Evolutionary conservation across 805 yeast genomes (phyloP).

Genomic region (Starmerella etchellsii): DNA sequence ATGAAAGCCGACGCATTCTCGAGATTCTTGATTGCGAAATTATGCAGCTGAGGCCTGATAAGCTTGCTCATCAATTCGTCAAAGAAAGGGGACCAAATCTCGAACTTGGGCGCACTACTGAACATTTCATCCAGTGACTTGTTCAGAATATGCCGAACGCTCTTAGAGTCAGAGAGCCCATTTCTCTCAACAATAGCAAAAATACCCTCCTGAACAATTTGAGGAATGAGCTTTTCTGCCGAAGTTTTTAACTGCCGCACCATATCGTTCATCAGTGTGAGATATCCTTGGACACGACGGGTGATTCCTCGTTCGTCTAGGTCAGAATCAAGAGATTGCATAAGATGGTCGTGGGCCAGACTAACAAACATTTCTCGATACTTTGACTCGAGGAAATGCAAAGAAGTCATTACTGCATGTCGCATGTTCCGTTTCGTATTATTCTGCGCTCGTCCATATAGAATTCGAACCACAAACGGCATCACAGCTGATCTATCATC

Average conservation of each 20-base stretch:
- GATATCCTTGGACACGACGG: conserved; percentile 38
- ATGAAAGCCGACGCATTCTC: conserved; percentile 74
- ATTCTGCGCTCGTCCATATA: conserved; percentile 78
- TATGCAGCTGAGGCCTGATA: conserved; percentile 48
- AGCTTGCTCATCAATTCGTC: conserved; percentile 41
- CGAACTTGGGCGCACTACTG: conserved; percentile 36
- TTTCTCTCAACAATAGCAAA: conserved; percentile 6
- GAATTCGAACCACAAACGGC: conserved; percentile 61
- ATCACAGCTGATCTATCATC: conserved; percentile 48
- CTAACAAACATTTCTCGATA: conserved; percentile 48
- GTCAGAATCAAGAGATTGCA: conserved; percentile 7
- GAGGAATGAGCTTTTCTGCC: conserved; percentile 36
- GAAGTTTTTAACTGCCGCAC: conserved; percentile 45
- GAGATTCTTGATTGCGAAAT: conserved; percentile 63
- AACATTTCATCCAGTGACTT: conserved; percentile 50
- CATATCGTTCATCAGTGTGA: conserved; percentile 46
- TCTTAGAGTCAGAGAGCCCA: conserved; percentile 38
- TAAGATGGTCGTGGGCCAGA: conserved; percentile 47
- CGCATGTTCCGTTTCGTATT: conserved; percentile 64
- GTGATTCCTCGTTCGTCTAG: neutral
- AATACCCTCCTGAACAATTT: conserved; percentile 30
- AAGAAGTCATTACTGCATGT: conserved; percentile 28
- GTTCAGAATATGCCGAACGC: conserved; percentile 54
- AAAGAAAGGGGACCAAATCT: conserved; percentile 42
- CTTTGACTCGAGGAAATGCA: conserved; percentile 27